Percentiles rank a stretch among this genome's conserved stretches.
These are phyloP conservation scores for Pseudonitzschia multiseries DNA, from an alignment of 108 stramenopile genomes.

Conservation along the genomic window DNA sequence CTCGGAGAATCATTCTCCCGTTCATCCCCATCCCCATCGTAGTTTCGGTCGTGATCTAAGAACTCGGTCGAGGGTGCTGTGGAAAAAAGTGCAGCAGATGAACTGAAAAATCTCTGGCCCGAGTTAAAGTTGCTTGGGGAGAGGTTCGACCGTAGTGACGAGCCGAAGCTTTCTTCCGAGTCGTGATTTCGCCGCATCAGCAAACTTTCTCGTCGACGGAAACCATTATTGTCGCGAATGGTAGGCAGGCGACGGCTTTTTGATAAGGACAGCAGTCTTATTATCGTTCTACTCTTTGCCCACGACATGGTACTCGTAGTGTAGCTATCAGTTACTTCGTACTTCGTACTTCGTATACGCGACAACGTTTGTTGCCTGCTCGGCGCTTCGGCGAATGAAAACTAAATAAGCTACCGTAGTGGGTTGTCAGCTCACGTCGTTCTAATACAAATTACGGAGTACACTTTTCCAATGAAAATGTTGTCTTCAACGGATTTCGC, in stretches of 20 bases:
- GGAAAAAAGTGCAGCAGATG: slow-evolving; percentile 2
- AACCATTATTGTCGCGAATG: neutral
- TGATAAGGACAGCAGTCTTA: neutral
- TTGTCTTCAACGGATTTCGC: too few species aligned
- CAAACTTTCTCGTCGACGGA: neutral
- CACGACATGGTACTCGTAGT: neutral
- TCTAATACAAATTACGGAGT: too few species aligned
- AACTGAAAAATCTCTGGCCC: neutral
- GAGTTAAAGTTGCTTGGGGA: neutral
- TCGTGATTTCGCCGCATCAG: neutral
- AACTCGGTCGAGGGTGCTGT: slow-evolving; percentile 4
- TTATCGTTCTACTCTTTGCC: neutral
- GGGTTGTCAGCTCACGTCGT: too few species aligned
- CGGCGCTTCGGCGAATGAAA: too few species aligned
- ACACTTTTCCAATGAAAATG: too few species aligned
- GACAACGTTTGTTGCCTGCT: too few species aligned
- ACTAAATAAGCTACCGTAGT: too few species aligned
- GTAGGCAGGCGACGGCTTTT: neutral
- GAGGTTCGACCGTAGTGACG: neutral
- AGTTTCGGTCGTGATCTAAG: neutral
- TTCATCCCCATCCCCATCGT: neutral
- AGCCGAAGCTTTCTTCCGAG: neutral
- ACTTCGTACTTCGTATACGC: too few species aligned
- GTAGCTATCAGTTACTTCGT: too few species aligned
- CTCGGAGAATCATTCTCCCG: neutral